phyloP scores from a whole-genome alignment of 352 stramenopile species.

The Aphanomyces cochlioides region DNA sequence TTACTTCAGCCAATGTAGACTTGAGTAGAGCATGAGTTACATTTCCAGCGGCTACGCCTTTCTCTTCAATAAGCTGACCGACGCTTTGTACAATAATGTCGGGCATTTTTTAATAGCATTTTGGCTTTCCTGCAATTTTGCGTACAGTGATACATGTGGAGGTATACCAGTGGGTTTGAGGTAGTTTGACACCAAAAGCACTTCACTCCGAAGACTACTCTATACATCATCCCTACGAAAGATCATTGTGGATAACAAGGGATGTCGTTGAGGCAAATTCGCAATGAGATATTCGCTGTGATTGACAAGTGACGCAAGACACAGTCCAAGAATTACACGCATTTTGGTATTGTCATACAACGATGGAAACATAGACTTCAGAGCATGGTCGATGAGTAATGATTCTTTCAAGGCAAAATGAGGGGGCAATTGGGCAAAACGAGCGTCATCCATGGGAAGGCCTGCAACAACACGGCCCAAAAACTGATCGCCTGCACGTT shows the following conservation, averaged over 20 bases:
- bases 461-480: constrained; percentile 10
- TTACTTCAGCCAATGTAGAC: background rate
- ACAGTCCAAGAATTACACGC: background rate
- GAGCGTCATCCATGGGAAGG: constrained; percentile 9
- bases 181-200: background rate
- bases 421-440: constrained; percentile 22
- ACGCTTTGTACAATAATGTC: too few species aligned
- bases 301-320: background rate
- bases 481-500: constrained; percentile 19
- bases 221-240: background rate
- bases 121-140: too few species aligned
- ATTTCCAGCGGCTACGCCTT: too few species aligned
- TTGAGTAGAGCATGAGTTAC: background rate
- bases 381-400: too few species aligned
- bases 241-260: too few species aligned
- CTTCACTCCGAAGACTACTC: background rate
- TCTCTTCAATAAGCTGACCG: too few species aligned
- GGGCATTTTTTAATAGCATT: too few species aligned
- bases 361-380: constrained; percentile 2
- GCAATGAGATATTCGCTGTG: background rate
- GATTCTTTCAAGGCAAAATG: too few species aligned
- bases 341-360: background rate
- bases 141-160: too few species aligned
- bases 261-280: too few species aligned
- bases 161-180: too few species aligned